Percentiles rank a stretch among this genome's conserved stretches.
phyloP scores from a whole-genome alignment of 2,329 filamentous ascomycete species.

The Sclerotinia spermophila region DNA sequence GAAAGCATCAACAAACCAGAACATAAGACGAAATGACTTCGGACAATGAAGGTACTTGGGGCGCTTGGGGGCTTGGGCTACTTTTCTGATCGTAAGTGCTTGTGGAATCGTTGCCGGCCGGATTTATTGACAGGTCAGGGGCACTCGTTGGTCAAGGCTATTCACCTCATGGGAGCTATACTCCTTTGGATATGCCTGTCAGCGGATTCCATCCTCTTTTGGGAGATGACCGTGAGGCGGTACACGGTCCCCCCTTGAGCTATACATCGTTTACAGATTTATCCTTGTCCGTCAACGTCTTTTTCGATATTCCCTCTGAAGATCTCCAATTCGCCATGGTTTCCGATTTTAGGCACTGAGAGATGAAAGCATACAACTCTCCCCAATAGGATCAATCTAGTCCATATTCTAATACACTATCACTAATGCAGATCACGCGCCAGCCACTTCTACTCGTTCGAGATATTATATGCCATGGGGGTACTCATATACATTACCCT shows the following conservation, averaged over 20 bases:
- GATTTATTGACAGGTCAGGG: conserved; percentile 31
- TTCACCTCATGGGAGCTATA: conserved; percentile 21
- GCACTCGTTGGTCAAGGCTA: conserved; percentile 19
- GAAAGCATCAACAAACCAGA: conserved; percentile 13
- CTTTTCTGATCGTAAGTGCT: conserved; percentile 15
- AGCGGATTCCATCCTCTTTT: conserved; percentile 27
- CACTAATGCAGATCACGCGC: conserved; percentile 35
- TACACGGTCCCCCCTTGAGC: conserved; percentile 29
- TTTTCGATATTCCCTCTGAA: conserved; percentile 29
- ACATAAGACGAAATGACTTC: conserved; percentile 13
- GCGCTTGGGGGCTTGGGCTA: conserved; percentile 20
- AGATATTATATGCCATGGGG: conserved; percentile 23
- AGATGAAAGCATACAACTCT: conserved; percentile 11
- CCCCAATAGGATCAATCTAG: conserved; percentile 22
- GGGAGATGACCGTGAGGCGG: conserved; percentile 27
- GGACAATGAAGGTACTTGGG: conserved; percentile 19
- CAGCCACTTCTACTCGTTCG: conserved; percentile 32
- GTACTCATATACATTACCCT: conserved; percentile 24
- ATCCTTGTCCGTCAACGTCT: conserved; percentile 29
- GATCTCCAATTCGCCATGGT: conserved; percentile 30
- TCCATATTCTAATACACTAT: conserved; percentile 17
- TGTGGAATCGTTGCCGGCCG: conserved; percentile 11
- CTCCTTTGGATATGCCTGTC: conserved; percentile 26
- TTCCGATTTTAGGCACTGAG: conserved; percentile 34
- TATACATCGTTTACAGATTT: conserved; percentile 23